Base-by-base conservation (phyloP, 129 eudicot genomes). In the Dittrichia graveolens region DNA sequence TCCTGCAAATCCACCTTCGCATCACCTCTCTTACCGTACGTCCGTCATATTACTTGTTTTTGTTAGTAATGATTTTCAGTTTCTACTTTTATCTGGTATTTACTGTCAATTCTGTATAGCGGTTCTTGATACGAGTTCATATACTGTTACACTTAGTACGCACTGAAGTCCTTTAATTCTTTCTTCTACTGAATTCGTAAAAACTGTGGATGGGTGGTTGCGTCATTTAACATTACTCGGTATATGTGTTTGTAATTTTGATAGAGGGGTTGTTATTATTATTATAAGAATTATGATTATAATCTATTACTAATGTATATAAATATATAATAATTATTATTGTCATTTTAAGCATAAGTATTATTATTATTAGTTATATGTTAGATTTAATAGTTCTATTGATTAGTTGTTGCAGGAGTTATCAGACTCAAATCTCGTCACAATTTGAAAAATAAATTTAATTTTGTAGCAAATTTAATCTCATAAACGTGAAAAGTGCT, bases 1-100 rank as follows among this genome's bases (percentile, higher is more conserved):
- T 59, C 80, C 77, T 62, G 74, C 82, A 2, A 39, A 41, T 46
- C 85, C 48, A 47, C 57, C 54, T 61, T 46, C 24, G n/a, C 80
- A 19, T 13, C 80, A 59, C 44, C 64, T 71, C 24, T 69, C 59
- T 67, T 64, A 80, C 72, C 58, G 96, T 89, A 85, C 24, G 75
- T 59, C 42, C 24, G 19, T 74, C 39, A 4, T 9, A 8, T 43
- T 35, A 7, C 41, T 65, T 52, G 16, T 42, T 74, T 45, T 40
- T 24, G 19, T 5, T 63, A 3, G 5, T 45, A 46, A 62, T 6
- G 3, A 52, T 37, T 47, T 11, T 55, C 3, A n/a, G 14, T 67
- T 66, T 44, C 6, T 35, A 31, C 5, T 66, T 67, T 24, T 41
- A 6, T 41, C 46, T 15, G 14, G 5, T 42, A 6, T 47, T 14